A percentile compares a stretch with the other conserved stretches of the same genome.
Conservation (phyloP, 139 green algal species). For the Zygnema cylindricum region DNA sequence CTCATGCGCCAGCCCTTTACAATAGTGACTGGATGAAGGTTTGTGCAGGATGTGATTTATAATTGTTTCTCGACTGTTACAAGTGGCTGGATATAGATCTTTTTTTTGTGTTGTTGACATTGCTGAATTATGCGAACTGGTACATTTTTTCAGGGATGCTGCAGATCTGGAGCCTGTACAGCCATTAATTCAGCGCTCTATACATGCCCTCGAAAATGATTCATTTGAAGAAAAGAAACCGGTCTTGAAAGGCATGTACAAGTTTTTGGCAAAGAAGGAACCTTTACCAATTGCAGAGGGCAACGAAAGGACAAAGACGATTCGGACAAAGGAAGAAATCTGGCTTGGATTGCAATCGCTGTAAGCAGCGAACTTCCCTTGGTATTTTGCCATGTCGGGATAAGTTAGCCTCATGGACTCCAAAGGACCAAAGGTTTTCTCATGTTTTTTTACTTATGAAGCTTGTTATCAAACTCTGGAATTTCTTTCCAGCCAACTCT, state of each 20-base stretch:
- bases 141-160: constrained; percentile 19
- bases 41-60: no score
- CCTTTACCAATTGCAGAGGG: not conserved
- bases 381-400: not conserved
- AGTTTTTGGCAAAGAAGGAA: not conserved
- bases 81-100: no score
- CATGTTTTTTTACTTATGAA: constrained; percentile 16
- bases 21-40: no score
- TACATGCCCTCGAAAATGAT: constrained; percentile 32
- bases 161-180: constrained; percentile 25
- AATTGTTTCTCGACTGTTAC: no score
- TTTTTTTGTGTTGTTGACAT: no score
- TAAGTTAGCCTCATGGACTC: no score
- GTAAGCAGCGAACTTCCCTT: constrained; percentile 7
- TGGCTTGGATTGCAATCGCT: constrained; percentile 45
- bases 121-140: no score
- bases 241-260: not conserved
- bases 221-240: constrained; percentile 23
- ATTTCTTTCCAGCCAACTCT: no score
- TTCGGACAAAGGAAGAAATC: constrained; percentile 32
- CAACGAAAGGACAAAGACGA: not conserved
- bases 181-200: constrained; percentile 24
- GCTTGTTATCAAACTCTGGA: no score
- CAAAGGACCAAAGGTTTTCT: no score
- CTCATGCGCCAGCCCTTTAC: no score